Percentiles rank a stretch among this genome's conserved stretches.
These are phyloP conservation scores for Drechslera avenae DNA, from an alignment of 2,329 filamentous ascomycete genomes.

Conservation along the genomic window DNA sequence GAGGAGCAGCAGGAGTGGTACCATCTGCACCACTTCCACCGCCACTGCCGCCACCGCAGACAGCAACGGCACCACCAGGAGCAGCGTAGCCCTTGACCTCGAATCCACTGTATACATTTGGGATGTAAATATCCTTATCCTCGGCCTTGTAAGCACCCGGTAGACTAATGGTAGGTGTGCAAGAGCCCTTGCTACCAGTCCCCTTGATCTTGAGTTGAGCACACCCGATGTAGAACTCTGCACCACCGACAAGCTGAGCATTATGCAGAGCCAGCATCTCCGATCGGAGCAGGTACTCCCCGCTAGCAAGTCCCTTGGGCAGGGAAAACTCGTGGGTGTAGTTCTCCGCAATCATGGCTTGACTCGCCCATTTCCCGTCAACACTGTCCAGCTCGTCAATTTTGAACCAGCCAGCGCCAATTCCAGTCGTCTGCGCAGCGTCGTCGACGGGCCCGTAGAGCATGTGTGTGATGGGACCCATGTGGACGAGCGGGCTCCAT, in stretches of 20 bases:
- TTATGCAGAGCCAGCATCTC: conserved; percentile 56
- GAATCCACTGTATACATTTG: conserved; percentile 45
- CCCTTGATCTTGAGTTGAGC: conserved; percentile 51
- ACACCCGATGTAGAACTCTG: conserved; percentile 54
- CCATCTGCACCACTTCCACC: conserved; percentile 24
- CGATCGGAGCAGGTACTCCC: conserved; percentile 50
- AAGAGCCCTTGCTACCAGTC: conserved; percentile 42
- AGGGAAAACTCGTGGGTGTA: conserved; percentile 47
- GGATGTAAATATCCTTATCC: conserved; percentile 45
- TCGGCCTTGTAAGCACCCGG: conserved; percentile 47
- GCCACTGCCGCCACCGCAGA: conserved; percentile 32
- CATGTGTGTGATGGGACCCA: conserved; percentile 44
- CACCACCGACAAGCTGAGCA: conserved; percentile 43
- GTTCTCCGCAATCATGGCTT: conserved; percentile 47
- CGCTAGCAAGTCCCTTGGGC: conserved; percentile 48
- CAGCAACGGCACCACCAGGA: conserved; percentile 36
- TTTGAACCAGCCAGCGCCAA: conserved; percentile 46
- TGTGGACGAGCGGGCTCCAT: conserved; percentile 42
- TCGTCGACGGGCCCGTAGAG: conserved; percentile 60
- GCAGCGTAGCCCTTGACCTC: conserved; percentile 37
- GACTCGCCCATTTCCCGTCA: conserved; percentile 41
- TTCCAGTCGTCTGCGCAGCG: conserved; percentile 42
- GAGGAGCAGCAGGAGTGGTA: conserved; percentile 14
- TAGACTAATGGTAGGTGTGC: conserved; percentile 48
- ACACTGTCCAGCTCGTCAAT: conserved; percentile 41